Evolutionary conservation across 306 rosid species (phyloP).

Genomic region (Citrullus colocynthis): DNA sequence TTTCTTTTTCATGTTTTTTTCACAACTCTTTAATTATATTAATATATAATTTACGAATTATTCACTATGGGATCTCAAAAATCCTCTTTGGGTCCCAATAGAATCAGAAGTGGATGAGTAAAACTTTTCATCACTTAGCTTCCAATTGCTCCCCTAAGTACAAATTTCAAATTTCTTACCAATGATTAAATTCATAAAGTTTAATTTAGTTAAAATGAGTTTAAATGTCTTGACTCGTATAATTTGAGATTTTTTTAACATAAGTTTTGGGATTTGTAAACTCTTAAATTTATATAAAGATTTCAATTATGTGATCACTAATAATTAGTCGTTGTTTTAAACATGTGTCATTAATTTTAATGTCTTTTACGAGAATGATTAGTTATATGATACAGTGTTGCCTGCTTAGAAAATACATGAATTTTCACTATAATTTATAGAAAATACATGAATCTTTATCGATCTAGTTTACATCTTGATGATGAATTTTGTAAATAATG

Average conservation of each 20-base stretch:
- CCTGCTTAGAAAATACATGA: neutral
- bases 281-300: no score
- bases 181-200: neutral
- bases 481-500: neutral
- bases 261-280: no score
- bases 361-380: neutral
- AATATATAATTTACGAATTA: neutral
- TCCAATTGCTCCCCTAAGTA: conserved; percentile 1
- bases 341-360: neutral
- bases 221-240: neutral
- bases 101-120: conserved; percentile 14
- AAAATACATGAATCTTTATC: neutral
- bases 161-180: neutral
- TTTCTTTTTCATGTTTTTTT: neutral
- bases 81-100: conserved; percentile 22
- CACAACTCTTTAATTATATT: neutral
- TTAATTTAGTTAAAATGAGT: neutral
- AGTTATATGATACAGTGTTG: neutral
- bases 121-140: conserved; percentile 9
- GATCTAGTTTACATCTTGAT: neutral
- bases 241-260: no score
- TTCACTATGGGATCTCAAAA: conserved; percentile 1
- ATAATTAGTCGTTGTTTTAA: neutral
- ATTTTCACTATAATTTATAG: neutral
- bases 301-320: neutral